Evolutionary conservation across 495 filamentous ascomycete genomes (phyloP).

Genomic region (Neurospora intermedia): DNA sequence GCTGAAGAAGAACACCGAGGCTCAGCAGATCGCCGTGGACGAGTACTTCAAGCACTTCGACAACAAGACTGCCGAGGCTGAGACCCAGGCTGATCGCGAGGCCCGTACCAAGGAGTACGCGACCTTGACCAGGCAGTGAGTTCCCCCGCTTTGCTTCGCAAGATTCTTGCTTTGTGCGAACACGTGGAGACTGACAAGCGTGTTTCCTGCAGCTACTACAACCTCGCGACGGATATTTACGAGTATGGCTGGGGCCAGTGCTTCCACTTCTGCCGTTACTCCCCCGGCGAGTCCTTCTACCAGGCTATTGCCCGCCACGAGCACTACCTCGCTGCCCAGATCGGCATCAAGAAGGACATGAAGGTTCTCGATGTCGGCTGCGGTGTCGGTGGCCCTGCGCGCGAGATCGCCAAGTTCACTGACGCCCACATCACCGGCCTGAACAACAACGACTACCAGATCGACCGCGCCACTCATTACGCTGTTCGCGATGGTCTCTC

Average conservation of each 20-base stretch:
- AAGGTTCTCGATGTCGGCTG: slow-evolving; percentile 94
- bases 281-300: slow-evolving; percentile 74
- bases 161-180: neutral
- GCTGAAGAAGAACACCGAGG: slow-evolving; percentile 69
- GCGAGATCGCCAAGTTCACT: slow-evolving; percentile 94
- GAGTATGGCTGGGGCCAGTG: slow-evolving; percentile 93
- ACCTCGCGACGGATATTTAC: slow-evolving; percentile 94
- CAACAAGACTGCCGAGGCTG: slow-evolving; percentile 70
- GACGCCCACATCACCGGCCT: slow-evolving; percentile 81
- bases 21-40: slow-evolving; percentile 82
- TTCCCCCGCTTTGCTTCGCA: slow-evolving; percentile 10
- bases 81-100: slow-evolving; percentile 76
- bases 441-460: slow-evolving; percentile 99
- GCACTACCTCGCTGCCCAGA: slow-evolving; percentile 90
- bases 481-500: slow-evolving; percentile 70
- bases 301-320: slow-evolving; percentile 96
- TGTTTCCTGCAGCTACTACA: slow-evolving; percentile 71
- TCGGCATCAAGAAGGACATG: slow-evolving; percentile 77
- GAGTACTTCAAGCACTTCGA: slow-evolving; percentile 99
- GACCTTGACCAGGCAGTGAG: slow-evolving; percentile 86
- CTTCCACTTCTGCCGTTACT: slow-evolving; percentile 98
- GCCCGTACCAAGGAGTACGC: slow-evolving; percentile 85
- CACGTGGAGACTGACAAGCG: slow-evolving; percentile 1
- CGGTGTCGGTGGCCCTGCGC: slow-evolving; percentile 93
- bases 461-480: slow-evolving; percentile 83